Percentiles rank a stretch among this genome's conserved stretches.
These are phyloP conservation scores for Senna tora DNA, from an alignment of 306 rosid genomes.

Conservation along the genomic window DNA sequence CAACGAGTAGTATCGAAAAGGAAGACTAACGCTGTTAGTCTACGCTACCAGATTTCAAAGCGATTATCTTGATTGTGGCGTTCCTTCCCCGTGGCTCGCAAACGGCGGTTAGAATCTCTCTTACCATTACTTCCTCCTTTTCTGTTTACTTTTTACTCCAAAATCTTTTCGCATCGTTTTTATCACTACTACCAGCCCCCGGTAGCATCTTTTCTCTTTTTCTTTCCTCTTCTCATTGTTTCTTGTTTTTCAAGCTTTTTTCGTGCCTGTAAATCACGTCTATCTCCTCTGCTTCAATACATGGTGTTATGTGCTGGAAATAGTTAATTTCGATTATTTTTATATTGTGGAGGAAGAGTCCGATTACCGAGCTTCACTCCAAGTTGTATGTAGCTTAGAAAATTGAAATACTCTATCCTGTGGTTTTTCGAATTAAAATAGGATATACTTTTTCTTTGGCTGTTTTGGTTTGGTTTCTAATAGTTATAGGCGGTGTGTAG, in stretches of 20 bases:
- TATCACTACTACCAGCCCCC: neutral
- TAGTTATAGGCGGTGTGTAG: neutral
- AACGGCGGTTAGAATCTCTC: slow-evolving; percentile 2
- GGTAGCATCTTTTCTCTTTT: neutral
- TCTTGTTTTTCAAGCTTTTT: slow-evolving; percentile 10
- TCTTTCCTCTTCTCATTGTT: slow-evolving; percentile 3
- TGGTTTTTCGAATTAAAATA: too few relatives aligned
- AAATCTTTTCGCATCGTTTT: neutral
- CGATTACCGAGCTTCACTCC: neutral
- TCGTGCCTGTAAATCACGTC: neutral
- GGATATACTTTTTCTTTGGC: too few relatives aligned
- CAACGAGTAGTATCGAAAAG: too few relatives aligned
- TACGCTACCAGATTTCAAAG: neutral
- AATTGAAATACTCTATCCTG: neutral
- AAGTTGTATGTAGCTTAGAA: neutral
- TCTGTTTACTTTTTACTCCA: neutral
- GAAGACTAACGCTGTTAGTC: neutral
- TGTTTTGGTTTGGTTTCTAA: neutral
- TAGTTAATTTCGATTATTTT: too few relatives aligned
- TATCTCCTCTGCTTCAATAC: neutral
- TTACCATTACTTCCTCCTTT: neutral
- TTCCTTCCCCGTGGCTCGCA: slow-evolving; percentile 6
- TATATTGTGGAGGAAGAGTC: neutral
- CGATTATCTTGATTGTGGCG: neutral
- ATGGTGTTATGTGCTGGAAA: neutral